Base-by-base conservation (phyloP, 495 filamentous ascomycete genomes). In the Hypoxylon intermedium region DNA sequence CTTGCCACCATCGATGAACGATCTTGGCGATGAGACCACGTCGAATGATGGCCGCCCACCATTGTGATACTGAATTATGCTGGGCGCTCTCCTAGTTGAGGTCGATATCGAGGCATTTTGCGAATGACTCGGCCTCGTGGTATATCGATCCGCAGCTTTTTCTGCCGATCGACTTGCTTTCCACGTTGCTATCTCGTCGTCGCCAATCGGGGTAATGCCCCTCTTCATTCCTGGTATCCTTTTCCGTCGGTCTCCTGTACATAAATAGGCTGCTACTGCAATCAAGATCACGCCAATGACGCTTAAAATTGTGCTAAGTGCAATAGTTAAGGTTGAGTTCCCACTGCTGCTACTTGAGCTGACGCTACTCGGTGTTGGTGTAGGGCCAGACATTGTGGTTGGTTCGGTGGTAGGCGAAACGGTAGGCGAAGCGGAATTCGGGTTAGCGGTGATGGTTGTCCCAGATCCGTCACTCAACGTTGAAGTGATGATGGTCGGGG, bases 141-240 rank as follows among this genome's bases (percentile, higher is more conserved):
- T 66, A 31, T 58, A 66, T 30, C 43, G 46, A 16, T 64, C 66
- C 56, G 36, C 60, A 48, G 43, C 64, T 65, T 69, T 63, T 23
- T 67, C 68, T 12, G 42, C 42, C 20, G 61, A 36, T 24, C 64
- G 48, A 50, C 54, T 64, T 9, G 69, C 63, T 41, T 80, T 82
- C 79, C 79, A 82, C 15, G 75, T 77, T 36, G 74, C 79, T 43
- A 82, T 82, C 59, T 82, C 79, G 28, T 82, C 79, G 53, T 82
- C 79, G 42, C 77, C 79, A 58, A 82, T 79, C 7, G 79, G 79
- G 0, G 79, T 74, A 30, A 80, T 72, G 33, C 75, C 76, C 40
- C 79, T 68, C 3, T 69, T 67, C 34, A 79, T 75, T 51, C 78
- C 59, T 7, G 65, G 73, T 20, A 71, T 64, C n/a, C 66, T 74